phyloP scores from a whole-genome alignment of 1,284 basidiomycete genomes.

The Cryptococcus maquisensis region DNA sequence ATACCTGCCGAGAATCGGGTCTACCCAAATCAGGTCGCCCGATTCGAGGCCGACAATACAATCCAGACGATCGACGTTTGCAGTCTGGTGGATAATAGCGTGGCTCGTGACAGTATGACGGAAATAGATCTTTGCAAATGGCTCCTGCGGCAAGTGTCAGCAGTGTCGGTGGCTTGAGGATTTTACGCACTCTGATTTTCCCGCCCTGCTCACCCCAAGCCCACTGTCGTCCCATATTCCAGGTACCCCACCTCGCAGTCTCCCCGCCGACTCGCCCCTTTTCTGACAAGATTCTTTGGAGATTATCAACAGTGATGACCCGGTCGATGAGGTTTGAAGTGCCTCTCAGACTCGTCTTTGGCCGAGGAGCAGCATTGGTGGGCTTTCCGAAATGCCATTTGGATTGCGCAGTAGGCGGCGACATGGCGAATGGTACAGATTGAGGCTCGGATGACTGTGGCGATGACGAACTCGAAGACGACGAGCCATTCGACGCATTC shows the following conservation, averaged over 20 bases:
- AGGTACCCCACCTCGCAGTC: conserved; percentile 68
- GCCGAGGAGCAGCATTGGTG: conserved; percentile 52
- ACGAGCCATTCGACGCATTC: conserved; percentile 21
- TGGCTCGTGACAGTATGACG: conserved; percentile 83
- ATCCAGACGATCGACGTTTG: conserved; percentile 67
- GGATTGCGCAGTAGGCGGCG: conserved; percentile 12
- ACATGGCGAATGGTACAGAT: conserved; percentile 14
- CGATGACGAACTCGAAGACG: conserved; percentile 22
- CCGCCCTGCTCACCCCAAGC: conserved; percentile 75
- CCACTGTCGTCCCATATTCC: conserved; percentile 72
- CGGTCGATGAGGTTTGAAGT: conserved; percentile 86
- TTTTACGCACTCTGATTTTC: conserved; percentile 63
- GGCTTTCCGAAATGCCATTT: conserved; percentile 24
- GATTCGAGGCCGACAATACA: conserved; percentile 87
- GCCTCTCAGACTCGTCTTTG: conserved; percentile 81
- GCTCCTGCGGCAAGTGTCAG: conserved; percentile 58
- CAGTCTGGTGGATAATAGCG: conserved; percentile 68
- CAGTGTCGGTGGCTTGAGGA: background rate
- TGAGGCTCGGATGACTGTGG: conserved; percentile 9
- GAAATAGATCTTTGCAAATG: conserved; percentile 79
- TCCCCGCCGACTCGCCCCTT: conserved; percentile 74
- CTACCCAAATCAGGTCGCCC: conserved; percentile 87
- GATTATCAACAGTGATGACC: conserved; percentile 70
- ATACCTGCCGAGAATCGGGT: conserved; percentile 68
- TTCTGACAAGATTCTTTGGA: conserved; percentile 58